Evolutionary conservation across 2,329 filamentous ascomycete genomes (phyloP), one percentile per base, ranked within the genome.

Genomic region (Periconia sp.): DNA sequence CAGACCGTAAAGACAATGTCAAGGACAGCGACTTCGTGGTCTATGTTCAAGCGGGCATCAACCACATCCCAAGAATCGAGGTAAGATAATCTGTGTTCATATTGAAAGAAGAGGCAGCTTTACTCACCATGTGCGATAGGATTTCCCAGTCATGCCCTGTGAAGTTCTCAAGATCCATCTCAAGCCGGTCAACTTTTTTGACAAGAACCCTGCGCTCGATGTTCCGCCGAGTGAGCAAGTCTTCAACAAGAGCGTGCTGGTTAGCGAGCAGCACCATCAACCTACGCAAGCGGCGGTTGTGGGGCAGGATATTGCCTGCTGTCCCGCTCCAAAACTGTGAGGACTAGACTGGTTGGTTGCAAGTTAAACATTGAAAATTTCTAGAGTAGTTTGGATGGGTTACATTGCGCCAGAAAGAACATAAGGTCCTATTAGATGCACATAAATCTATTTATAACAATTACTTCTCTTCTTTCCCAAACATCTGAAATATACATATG

Each of bases 111-210:
- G 33, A 17, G 17, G 13, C 8, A 10, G 30, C 6, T 37, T 52
- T 41, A 56, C 30, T 3, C 15, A 53, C 60, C 31, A 59, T 11
- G 5, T 45, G 6, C 3, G 19, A 20, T 30, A 59, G 66, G 82
- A 85, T 61, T 84, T 83, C 69, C 81, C 81, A 0, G 77, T 85
- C 45, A 85, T 85, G 82, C 82, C 82, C 0, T 79, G 77, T 43
- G 82, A 85, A 72, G 79, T 81, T 14, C 73, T 84, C 51, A 82
- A 80, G 63, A 76, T 85, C n/a, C 75, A 80, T 49, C 69, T 85
- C 55, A 81, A 84, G 58, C 82, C 83, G 0, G 78, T 82, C 11
- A 83, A 85, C 61, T 85, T 85, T 73, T 84, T 84, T 57, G 73
- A 77, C 33, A 80, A 77, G 70, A 85, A 85, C 50, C 83, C 83